Evolutionary conservation across 805 yeast species (phyloP), one percentile per base, ranked within the genome.

Genomic region (Huiozyma naganishii): DNA sequence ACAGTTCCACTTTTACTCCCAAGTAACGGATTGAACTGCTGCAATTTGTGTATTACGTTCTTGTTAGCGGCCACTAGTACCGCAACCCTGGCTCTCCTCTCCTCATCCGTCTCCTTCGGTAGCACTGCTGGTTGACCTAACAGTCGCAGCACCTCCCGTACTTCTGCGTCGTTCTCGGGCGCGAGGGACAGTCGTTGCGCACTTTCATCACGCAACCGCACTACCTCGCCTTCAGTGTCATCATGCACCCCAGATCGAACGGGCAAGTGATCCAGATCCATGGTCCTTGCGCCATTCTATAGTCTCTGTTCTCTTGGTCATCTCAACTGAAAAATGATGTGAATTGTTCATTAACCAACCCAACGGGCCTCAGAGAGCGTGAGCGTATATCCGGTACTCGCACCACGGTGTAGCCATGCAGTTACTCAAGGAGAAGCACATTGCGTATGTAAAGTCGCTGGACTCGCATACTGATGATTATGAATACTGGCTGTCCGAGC

Each of bases 401-500:
- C 23, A 17, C 2, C 23, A 3, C 23, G 23, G 23, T 17, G 23
- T 17, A 4, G n/a, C 33, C 9, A 11, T 30, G 33, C 33, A 36
- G 7, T 27, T 41, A n/a, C 28, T 34, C 32, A 67, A 61, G 44
- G 69, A 72, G n/a, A 75, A 77, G 53, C 90, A 83, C 56, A 68
- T 80, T 17, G 57, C 62, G 17, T 83, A 79, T 58, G 70, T 83
- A 30, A 65, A 69, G 44, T 62, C 75, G 1, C 62, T 82, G 37
- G 80, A 80, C 51, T 64, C 70, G 40, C 68, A 72, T 48, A 68
- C 73, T 43, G 72, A 78, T 58, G 73, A 81, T 57, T 67, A 79
- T 29, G 88, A 83, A 53, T 89, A 87, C 63, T 87, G 95, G 92
- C 63, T 89, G 41, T 76, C 86, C 8, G 97, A 92, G 55, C 97